Base-by-base conservation (phyloP, 2,329 filamentous ascomycete species). In the Clarireedia monteithiana region DNA sequence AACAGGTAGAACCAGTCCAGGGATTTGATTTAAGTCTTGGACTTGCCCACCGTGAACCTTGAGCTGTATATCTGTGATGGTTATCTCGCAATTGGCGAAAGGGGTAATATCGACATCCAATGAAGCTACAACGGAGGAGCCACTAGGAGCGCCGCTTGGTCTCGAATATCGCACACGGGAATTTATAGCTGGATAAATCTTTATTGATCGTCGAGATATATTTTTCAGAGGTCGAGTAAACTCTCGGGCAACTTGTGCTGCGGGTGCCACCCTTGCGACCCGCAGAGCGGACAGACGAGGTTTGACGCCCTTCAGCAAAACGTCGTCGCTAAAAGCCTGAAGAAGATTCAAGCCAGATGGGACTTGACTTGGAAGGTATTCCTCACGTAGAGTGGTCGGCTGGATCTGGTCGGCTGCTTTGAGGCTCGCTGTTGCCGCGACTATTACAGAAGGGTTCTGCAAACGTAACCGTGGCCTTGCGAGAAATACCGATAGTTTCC, bases 281-380 rank as follows among this genome's bases (percentile, higher is more conserved):
- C 88, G 78, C 58, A 87, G 75, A 5, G 88, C 86, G 9, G 88
- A 90, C 2, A 94, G 75, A 30, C 81, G 80, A 48, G 88, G 86
- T 62, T 78, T 77, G 38, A 84, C 82, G 38, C 63, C 63, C 15
- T 73, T 74, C 17, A 90, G 74, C 26, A 77, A 78, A 23, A 83
- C 80, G 66, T 91, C 88, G 59, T 75, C 76, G 52, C 79, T 77
- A 59, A 92, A 88, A 3, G 88, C 80, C 66, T 88, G 85, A 14
- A 94, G 79, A n/a, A 92, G 75, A 68, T 92, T 94, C 60, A 89
- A 75, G 1, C 86, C 84, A 6, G 84, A 79, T 0, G 88, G 84
- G 26, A 84, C 72, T 56, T 83, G 81, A 65, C 85, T 89, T 38
- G 81, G 80, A 34, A 92, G 76, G 65, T 89, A 90, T 52, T 86